Percentiles rank a stretch among this genome's conserved stretches.
Conservation (phyloP, 495 filamentous ascomycete genomes). For the Bombardia bombarda region DNA sequence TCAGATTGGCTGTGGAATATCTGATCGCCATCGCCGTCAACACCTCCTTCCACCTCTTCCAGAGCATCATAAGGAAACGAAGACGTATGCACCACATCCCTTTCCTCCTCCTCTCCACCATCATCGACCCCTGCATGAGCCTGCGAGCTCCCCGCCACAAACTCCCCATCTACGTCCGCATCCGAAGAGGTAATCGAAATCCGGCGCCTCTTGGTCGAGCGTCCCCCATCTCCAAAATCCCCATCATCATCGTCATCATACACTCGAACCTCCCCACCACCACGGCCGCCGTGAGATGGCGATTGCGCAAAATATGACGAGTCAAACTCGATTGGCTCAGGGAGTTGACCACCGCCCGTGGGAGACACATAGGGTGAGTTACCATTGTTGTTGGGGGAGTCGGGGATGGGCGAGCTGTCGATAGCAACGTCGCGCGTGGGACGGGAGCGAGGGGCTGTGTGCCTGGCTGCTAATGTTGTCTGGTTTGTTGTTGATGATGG, state of each 20-base stretch:
- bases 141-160: conserved; percentile 7
- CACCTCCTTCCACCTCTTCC: conserved; percentile 6
- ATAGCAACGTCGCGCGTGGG: conserved; percentile 23
- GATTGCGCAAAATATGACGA: conserved; percentile 19
- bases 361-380: conserved; percentile 6
- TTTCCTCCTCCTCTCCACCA: conserved; percentile 2
- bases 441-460: conserved; percentile 11
- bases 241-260: not conserved
- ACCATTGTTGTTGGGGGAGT: too few species aligned
- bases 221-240: conserved; percentile 1
- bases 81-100: not conserved
- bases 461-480: not conserved
- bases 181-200: conserved; percentile 14
- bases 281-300: conserved; percentile 1
- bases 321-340: conserved; percentile 28
- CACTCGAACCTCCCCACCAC: too few species aligned
- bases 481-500: conserved; percentile 16
- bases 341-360: conserved; percentile 5
- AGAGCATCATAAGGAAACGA: not conserved
- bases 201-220: conserved; percentile 21
- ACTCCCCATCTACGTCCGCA: conserved; percentile 6
- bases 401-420: conserved; percentile 12
- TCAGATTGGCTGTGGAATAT: not conserved
- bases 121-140: conserved; percentile 5
- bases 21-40: not conserved